These are phyloP conservation scores for Colletotrichum sp. DNA, from an alignment of 2,329 filamentous ascomycete species.

Conservation along the genomic window DNA sequence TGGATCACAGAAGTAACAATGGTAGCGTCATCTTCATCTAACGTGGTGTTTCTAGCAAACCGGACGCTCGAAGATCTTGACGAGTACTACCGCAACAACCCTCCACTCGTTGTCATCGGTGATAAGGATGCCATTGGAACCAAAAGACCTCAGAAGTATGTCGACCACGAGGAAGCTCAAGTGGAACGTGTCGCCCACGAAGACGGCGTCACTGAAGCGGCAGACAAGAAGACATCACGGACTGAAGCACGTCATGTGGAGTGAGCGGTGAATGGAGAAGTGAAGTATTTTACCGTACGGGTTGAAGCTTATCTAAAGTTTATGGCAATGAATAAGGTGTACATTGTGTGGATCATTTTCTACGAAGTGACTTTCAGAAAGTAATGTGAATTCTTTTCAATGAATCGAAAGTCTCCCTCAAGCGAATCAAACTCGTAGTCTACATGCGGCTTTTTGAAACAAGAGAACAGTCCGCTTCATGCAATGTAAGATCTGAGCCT, in stretches of 20 bases:
- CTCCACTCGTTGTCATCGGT: not conserved
- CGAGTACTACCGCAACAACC: not conserved
- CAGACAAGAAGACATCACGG: not conserved
- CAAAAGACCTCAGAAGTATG: not conserved
- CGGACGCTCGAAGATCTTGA: not conserved
- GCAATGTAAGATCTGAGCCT: not conserved
- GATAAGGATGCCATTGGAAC: not conserved
- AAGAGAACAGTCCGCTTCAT: not conserved
- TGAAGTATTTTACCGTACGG: not conserved
- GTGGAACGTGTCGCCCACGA: not conserved
- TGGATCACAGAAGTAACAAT: not conserved
- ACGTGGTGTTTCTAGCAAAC: not conserved
- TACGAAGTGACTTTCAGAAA: not conserved
- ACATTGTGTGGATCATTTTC: not conserved
- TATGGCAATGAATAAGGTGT: not conserved
- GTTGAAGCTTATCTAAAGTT: not conserved
- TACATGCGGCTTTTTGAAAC: not conserved
- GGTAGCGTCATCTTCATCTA: not conserved
- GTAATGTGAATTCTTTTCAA: not conserved
- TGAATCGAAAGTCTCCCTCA: fast-evolving
- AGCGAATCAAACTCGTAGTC: not conserved
- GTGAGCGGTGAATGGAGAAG: not conserved
- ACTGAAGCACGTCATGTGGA: not conserved
- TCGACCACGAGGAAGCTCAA: not conserved
- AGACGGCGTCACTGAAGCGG: not conserved